Percentiles rank a stretch among this genome's conserved stretches.
Evolutionary conservation across 495 filamentous ascomycete genomes (phyloP).

Genomic region (Aspergillus wentii): DNA sequence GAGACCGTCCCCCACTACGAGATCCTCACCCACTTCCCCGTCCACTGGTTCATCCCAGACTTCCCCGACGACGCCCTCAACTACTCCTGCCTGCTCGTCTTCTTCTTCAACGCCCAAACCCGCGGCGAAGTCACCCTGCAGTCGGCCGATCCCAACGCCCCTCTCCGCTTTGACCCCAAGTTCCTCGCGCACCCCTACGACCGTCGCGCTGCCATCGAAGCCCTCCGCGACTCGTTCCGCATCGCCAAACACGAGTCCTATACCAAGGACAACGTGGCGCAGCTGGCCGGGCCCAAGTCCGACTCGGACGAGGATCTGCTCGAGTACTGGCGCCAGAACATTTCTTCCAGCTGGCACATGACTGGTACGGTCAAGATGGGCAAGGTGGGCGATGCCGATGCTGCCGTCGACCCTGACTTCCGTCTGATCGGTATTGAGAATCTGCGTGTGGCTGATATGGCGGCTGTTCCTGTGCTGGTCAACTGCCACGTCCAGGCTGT

Average conservation of each 20-base stretch:
- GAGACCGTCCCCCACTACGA: slow-evolving; percentile 41
- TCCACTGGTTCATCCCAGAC: slow-evolving; percentile 24
- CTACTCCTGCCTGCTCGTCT: slow-evolving; percentile 17
- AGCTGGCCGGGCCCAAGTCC: slow-evolving; percentile 36
- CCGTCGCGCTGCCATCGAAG: slow-evolving; percentile 46
- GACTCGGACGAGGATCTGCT: slow-evolving; percentile 50
- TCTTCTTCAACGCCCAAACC: slow-evolving; percentile 23
- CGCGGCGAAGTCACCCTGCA: slow-evolving; percentile 48
- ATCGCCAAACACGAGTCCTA: slow-evolving; percentile 18
- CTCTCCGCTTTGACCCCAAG: slow-evolving; percentile 48
- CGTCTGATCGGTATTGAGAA: slow-evolving; percentile 46
- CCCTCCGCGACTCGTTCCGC: slow-evolving; percentile 40
- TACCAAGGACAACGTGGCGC: slow-evolving; percentile 18
- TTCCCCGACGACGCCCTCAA: slow-evolving; percentile 16
- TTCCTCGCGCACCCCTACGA: slow-evolving; percentile 54
- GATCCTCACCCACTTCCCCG: slow-evolving; percentile 27
- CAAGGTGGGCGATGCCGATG: slow-evolving; percentile 14
- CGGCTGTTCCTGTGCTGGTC: slow-evolving; percentile 48
- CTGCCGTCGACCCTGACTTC: slow-evolving; percentile 48
- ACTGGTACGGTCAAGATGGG: slow-evolving; percentile 58
- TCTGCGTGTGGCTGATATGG: slow-evolving; percentile 56
- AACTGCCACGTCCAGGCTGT: slow-evolving; percentile 22
- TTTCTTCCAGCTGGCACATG: slow-evolving; percentile 38
- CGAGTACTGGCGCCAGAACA: slow-evolving; percentile 38
- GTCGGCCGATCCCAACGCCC: slow-evolving; percentile 44